Percentiles rank a stretch among this genome's conserved stretches.
Conservation (phyloP, 768 basidiomycete species). For the Punctularia strigosozonata region DNA sequence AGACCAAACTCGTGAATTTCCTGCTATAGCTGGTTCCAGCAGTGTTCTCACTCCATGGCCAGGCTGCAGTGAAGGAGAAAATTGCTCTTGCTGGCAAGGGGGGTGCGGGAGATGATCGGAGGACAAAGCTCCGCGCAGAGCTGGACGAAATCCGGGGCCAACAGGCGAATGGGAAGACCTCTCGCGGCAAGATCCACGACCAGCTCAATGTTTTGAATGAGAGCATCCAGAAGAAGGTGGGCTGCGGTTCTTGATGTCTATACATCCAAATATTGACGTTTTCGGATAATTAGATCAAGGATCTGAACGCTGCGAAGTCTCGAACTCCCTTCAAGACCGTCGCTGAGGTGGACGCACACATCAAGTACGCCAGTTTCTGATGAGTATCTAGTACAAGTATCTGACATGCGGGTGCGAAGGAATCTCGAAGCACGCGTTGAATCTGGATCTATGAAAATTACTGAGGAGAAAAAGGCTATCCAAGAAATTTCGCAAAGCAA, state of each 20-base stretch:
- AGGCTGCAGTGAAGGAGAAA: constrained; percentile 69
- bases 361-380: constrained; percentile 43
- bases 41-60: constrained; percentile 5
- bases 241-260: constrained; percentile 4
- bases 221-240: constrained; percentile 68
- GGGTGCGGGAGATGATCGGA: constrained; percentile 61
- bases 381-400: background rate
- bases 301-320: constrained; percentile 67
- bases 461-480: constrained; percentile 93
- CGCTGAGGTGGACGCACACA: constrained; percentile 77
- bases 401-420: constrained; percentile 26
- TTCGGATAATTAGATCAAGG: constrained; percentile 53
- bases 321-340: constrained; percentile 75
- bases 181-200: constrained; percentile 60
- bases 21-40: constrained; percentile 2
- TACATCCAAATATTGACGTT: constrained; percentile 4
- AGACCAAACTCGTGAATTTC: constrained; percentile 66
- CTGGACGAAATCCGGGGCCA: constrained; percentile 67
- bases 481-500: constrained; percentile 70
- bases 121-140: constrained; percentile 64
- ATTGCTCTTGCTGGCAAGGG: constrained; percentile 56
- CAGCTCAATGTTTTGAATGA: constrained; percentile 77
- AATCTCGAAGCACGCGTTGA: constrained; percentile 85
- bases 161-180: constrained; percentile 67
- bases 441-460: constrained; percentile 82